These are phyloP conservation scores for Wallacemonas sp. DNA, from an alignment of 208 protist species.

Conservation along the genomic window DNA sequence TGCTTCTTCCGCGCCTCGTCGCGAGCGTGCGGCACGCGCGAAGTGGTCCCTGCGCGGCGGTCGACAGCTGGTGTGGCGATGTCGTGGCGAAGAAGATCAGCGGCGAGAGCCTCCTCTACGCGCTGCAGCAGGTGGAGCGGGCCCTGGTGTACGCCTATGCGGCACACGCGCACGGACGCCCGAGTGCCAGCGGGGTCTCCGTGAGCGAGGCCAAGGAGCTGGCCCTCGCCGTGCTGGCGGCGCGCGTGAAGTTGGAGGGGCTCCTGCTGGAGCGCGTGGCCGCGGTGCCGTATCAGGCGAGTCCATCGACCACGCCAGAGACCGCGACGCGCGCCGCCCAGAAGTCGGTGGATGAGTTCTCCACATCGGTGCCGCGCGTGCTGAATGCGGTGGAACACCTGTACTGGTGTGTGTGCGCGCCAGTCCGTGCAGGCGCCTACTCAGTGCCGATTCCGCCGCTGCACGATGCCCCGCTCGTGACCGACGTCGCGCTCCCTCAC, in stretches of 20 bases:
- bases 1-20: background rate
- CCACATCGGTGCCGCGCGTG: constrained; percentile 1
- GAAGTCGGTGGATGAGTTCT: constrained; percentile 1
- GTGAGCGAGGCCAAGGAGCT: constrained; percentile 1
- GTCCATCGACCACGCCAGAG: background rate
- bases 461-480: constrained; percentile 1
- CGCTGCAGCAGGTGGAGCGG: constrained; percentile 1
- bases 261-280: background rate
- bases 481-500: background rate
- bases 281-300: background rate
- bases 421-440: background rate
- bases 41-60: background rate
- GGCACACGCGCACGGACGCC: background rate
- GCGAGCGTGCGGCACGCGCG: background rate
- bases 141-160: constrained; percentile 1
- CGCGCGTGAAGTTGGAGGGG: constrained; percentile 4
- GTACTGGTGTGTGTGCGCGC: constrained; percentile 6
- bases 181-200: background rate
- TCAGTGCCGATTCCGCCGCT: background rate
- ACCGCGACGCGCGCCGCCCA: background rate
- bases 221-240: constrained; percentile 7
- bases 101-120: constrained; percentile 15
- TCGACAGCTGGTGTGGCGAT: background rate
- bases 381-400: constrained; percentile 9
- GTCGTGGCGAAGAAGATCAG: background rate